A percentile compares a stretch with the other conserved stretches of the same genome.
Evolutionary conservation across 2,329 filamentous ascomycete species (phyloP).

Genomic region (Fusarium globosum): DNA sequence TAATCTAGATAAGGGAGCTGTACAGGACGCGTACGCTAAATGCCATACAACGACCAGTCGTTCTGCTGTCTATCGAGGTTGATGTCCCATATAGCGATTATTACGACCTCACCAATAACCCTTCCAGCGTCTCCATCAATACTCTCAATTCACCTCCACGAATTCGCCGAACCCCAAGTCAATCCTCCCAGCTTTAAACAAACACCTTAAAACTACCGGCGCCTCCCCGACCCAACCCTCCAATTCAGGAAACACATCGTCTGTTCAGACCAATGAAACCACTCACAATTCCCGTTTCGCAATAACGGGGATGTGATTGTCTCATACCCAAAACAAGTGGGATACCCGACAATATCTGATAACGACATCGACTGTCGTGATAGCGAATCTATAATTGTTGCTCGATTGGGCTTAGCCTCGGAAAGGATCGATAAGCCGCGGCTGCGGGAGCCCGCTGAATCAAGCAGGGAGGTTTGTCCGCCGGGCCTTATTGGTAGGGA

Average conservation of each 20-base stretch:
- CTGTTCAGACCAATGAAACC: constrained; percentile 1
- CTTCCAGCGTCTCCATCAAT: rapidly evolving
- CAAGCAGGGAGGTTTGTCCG: background rate
- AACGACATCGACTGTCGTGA: constrained; percentile 27
- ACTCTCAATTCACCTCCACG: background rate
- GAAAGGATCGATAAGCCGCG: background rate
- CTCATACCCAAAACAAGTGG: constrained; percentile 6
- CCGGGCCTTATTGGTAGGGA: rapidly evolving
- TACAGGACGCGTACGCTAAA: rapidly evolving
- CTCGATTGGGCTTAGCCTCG: background rate
- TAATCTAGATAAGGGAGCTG: background rate
- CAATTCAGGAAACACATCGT: background rate
- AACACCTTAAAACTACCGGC: background rate
- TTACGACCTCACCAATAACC: background rate
- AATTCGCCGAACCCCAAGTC: background rate
- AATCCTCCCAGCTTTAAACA: too few species aligned
- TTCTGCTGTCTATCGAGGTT: too few species aligned
- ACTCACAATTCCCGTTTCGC: background rate
- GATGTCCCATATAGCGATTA: too few species aligned
- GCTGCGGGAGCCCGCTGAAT: background rate
- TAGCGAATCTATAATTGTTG: constrained; percentile 21
- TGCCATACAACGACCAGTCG: rapidly evolving
- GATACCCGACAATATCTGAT: constrained; percentile 10
- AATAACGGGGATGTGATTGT: constrained; percentile 28
- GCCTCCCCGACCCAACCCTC: background rate